phyloP scores from a whole-genome alignment of 1,284 basidiomycete species.

The Boletus smithii region DNA sequence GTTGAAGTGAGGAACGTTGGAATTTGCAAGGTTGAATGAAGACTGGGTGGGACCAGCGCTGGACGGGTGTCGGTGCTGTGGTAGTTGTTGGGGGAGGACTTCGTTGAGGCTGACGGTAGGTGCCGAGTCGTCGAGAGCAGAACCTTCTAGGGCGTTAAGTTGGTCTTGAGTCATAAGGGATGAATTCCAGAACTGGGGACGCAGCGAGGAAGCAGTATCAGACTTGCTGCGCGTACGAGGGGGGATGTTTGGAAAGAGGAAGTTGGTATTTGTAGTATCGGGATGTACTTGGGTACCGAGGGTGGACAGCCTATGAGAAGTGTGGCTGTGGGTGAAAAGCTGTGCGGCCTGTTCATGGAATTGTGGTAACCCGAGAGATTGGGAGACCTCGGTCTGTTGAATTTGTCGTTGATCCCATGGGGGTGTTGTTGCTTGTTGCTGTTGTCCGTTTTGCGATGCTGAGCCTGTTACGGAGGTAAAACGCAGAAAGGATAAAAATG shows the following conservation, averaged over 20 bases:
- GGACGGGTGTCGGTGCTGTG: slow-evolving; percentile 17
- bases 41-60: slow-evolving; percentile 20
- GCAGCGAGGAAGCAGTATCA: slow-evolving; percentile 50
- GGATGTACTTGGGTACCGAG: slow-evolving; percentile 32
- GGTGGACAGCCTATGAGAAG: slow-evolving; percentile 35
- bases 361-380: slow-evolving; percentile 32
- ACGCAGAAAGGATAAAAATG: slow-evolving; percentile 23
- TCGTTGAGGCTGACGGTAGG: slow-evolving; percentile 49
- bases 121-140: slow-evolving; percentile 34
- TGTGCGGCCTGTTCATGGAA: slow-evolving; percentile 31
- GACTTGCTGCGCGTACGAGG: slow-evolving; percentile 56
- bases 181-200: slow-evolving; percentile 52
- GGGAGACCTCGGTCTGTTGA: slow-evolving; percentile 33
- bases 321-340: slow-evolving; percentile 35
- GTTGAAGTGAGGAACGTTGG: slow-evolving; percentile 28
- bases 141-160: slow-evolving; percentile 30
- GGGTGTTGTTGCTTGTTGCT: slow-evolving; percentile 35
- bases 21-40: slow-evolving; percentile 25
- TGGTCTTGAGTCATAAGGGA: slow-evolving; percentile 34
- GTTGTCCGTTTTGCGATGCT: slow-evolving; percentile 29
- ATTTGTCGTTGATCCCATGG: slow-evolving; percentile 37
- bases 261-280: slow-evolving; percentile 37
- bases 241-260: slow-evolving; percentile 34
- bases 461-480: slow-evolving; percentile 31
- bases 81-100: slow-evolving; percentile 38